phyloP scores from a whole-genome alignment of 257 asterid species.

The Solanum neorickii region DNA sequence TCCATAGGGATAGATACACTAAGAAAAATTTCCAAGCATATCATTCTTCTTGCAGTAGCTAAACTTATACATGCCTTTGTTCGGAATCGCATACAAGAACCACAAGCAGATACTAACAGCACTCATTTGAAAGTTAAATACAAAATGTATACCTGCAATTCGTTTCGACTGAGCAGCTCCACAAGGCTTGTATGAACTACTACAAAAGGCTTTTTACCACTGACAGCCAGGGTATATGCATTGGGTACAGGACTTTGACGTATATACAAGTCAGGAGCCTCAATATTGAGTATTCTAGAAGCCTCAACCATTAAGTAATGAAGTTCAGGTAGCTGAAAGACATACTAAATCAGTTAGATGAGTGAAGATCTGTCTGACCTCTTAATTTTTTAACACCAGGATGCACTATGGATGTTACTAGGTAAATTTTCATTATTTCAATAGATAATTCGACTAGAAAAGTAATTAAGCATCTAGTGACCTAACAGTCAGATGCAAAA shows the following conservation, averaged over 20 bases:
- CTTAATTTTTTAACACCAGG: neutral
- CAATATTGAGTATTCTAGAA: conserved; percentile 48
- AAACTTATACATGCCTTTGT: neutral
- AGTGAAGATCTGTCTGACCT: neutral
- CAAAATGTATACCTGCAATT: conserved; percentile 53
- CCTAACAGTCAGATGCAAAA: neutral
- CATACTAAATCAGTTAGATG: neutral
- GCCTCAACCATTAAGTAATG: conserved; percentile 72
- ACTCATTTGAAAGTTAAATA: neutral
- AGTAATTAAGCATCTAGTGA: neutral
- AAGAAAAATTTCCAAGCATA: neutral
- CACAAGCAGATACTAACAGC: neutral
- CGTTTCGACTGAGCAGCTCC: conserved; percentile 77
- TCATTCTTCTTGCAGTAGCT: neutral
- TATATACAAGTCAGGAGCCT: conserved; percentile 75
- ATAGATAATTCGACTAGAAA: neutral
- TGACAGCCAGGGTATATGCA: conserved; percentile 85
- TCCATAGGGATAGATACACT: neutral
- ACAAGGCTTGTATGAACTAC: conserved; percentile 93
- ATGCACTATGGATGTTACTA: neutral
- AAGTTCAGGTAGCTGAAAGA: conserved; percentile 76
- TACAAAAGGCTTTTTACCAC: conserved; percentile 90
- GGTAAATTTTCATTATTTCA: neutral
- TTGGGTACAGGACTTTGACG: conserved; percentile 94
- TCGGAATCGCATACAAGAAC: neutral